These are phyloP conservation scores for Fusarium avenaceum DNA, from an alignment of 2,329 filamentous ascomycete genomes.

Conservation along the genomic window DNA sequence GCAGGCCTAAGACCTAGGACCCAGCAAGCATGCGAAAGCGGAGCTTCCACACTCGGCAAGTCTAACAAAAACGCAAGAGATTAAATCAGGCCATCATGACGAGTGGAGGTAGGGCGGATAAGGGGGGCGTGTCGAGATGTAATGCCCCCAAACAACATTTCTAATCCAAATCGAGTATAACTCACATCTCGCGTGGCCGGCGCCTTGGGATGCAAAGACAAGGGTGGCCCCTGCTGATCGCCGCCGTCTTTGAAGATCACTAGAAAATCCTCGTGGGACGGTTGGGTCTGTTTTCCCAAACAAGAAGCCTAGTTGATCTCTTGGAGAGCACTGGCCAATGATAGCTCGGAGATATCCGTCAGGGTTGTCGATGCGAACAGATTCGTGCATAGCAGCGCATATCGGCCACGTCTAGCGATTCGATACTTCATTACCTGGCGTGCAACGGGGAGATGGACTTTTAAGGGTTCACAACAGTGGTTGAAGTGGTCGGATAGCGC, in stretches of 20 bases:
- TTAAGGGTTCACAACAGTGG: constrained; percentile 12
- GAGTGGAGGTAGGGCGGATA: constrained; percentile 36
- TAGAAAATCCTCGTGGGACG: constrained; percentile 48
- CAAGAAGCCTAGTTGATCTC: constrained; percentile 41
- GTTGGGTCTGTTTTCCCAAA: constrained; percentile 30
- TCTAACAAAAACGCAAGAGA: constrained; percentile 45
- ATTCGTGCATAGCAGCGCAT: constrained; percentile 22
- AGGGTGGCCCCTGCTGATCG: constrained; percentile 50
- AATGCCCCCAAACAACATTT: constrained; percentile 16
- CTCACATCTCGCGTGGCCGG: constrained; percentile 51
- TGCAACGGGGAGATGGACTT: background rate
- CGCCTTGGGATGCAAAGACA: constrained; percentile 41
- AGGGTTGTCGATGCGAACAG: constrained; percentile 39
- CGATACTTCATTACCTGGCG: constrained; percentile 1
- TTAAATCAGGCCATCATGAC: constrained; percentile 51
- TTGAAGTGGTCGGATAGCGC: constrained; percentile 5
- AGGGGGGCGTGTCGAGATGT: constrained; percentile 22
- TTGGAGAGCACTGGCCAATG: constrained; percentile 31
- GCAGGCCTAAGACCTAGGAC: background rate
- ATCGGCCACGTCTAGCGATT: constrained; percentile 17
- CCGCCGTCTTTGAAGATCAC: constrained; percentile 50
- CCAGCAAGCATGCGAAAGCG: constrained; percentile 20
- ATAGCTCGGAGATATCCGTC: constrained; percentile 39
- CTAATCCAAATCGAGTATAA: constrained; percentile 49
- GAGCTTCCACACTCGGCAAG: constrained; percentile 41